Conservation (phyloP, 2,329 filamentous ascomycete genomes). For the Cadophora sp. region DNA sequence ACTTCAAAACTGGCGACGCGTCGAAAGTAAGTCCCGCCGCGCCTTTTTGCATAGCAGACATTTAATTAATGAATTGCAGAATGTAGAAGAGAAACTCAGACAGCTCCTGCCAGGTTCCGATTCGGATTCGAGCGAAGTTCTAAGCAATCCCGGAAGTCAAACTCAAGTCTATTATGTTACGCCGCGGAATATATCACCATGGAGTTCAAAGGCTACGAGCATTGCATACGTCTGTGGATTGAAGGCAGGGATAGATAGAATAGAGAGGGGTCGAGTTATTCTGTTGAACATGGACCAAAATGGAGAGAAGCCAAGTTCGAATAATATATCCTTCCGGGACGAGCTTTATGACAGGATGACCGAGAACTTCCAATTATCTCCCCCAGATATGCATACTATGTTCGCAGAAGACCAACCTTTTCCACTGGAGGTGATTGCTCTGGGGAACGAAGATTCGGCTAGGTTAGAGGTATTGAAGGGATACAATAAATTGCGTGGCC, state of each 20-base stretch:
- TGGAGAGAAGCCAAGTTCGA: constrained; percentile 44
- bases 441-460: constrained; percentile 68
- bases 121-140: constrained; percentile 25
- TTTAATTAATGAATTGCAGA: constrained; percentile 26
- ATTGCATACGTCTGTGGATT: constrained; percentile 93
- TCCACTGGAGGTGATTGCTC: constrained; percentile 76
- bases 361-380: constrained; percentile 72
- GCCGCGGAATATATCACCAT: constrained; percentile 90
- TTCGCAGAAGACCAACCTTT: constrained; percentile 72
- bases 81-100: constrained; percentile 35
- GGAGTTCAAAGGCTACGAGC: constrained; percentile 95
- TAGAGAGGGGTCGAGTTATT: constrained; percentile 86
- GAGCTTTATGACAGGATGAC: constrained; percentile 94
- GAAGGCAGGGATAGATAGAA: constrained; percentile 71
- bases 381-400: constrained; percentile 76
- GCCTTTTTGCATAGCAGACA: background rate
- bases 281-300: constrained; percentile 66
- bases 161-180: constrained; percentile 64
- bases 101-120: constrained; percentile 37
- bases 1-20: constrained; percentile 34
- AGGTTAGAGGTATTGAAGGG: constrained; percentile 77
- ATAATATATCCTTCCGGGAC: constrained; percentile 66
- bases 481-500: constrained; percentile 83
- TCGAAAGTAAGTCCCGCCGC: constrained; percentile 19
- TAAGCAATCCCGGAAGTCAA: constrained; percentile 22